Base-by-base conservation (phyloP, 2,329 filamentous ascomycete genomes). In the Ascochyta viciae-villosae region DNA sequence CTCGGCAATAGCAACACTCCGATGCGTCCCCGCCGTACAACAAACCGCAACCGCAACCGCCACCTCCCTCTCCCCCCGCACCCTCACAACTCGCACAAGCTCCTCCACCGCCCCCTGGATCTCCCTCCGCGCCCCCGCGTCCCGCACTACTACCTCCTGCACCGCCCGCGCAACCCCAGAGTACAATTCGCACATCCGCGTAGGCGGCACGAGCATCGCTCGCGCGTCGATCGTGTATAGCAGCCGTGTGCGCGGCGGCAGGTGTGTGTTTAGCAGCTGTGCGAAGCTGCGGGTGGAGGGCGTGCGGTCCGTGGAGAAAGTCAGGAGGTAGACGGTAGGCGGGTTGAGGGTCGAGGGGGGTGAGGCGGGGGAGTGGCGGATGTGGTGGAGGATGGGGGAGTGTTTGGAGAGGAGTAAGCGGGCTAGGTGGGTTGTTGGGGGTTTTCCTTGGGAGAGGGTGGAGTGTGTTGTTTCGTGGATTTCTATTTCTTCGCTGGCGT, bases 1-100 rank as follows among this genome's bases (percentile, higher is more conserved):
- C 61, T 74, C 70, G 26, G 64, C 70, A 50, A 72, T 52, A 12
- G 68, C 57, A 16, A 74, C 71, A 58, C 71, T 74, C 12, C 71
- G 64, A 60, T 74, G 71, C 27, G 71, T 74, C 9, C 71, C 71
- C 3, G 61, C 54, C 26, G 49, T 41, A 50, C 71, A 74, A 38
- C 66, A 68, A 6, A 70, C 64, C 39, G 62, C 66, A 13, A 72
- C 24, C 16, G 49, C 58, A 13, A 72, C 24, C 16, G 49, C 58
- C 2, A 61, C 60, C 45, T 59, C 59, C 31, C 13, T 55, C 27
- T 42, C 35, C 40, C 4, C 13, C 12, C 10, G 29, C 12, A 15
- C 27, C 2, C 6, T 3, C 27, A 29, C 55, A 37, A 60, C 62
- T 3, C 22, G 12, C 2, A 63, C n/a, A 6, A 71, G 10, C 13